These are phyloP conservation scores for Nothophaeocryptopus gaeumannii DNA, from an alignment of 2,329 filamentous ascomycete genomes.

Conservation along the genomic window DNA sequence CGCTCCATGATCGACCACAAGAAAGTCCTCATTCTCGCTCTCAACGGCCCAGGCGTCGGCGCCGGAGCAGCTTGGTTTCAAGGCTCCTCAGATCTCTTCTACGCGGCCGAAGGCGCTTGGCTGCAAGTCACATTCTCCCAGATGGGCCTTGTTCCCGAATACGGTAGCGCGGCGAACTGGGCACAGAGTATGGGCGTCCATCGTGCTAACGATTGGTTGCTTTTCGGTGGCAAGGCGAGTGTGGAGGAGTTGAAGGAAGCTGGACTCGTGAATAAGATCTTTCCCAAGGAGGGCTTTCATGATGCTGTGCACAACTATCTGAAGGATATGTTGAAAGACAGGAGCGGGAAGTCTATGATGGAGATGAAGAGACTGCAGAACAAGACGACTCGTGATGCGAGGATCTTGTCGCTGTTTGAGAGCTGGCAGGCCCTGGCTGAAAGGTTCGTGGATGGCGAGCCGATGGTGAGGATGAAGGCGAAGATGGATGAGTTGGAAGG, in stretches of 20 bases:
- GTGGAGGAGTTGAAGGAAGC: slow-evolving; percentile 27
- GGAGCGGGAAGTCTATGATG: slow-evolving; percentile 29
- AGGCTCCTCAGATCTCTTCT: slow-evolving; percentile 28
- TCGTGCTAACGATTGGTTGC: slow-evolving; percentile 29
- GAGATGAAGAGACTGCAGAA: slow-evolving; percentile 31
- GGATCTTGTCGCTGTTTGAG: slow-evolving; percentile 28
- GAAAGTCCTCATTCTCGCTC: slow-evolving; percentile 29
- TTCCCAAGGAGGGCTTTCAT: slow-evolving; percentile 28
- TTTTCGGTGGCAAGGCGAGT: slow-evolving; percentile 28
- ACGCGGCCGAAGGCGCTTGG: slow-evolving; percentile 28
- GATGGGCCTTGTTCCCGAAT: slow-evolving; percentile 28
- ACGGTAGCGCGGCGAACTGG: slow-evolving; percentile 27
- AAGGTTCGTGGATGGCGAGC: slow-evolving; percentile 31
- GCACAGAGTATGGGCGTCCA: slow-evolving; percentile 27
- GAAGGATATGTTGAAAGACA: slow-evolving; percentile 26
- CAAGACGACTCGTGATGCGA: slow-evolving; percentile 19
- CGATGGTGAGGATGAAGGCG: slow-evolving; percentile 28
- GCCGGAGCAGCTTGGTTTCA: slow-evolving; percentile 31
- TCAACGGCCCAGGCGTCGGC: slow-evolving; percentile 30
- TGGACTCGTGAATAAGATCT: slow-evolving; percentile 30
- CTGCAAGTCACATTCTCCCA: slow-evolving; percentile 30
- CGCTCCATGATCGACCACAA: slow-evolving; percentile 29
- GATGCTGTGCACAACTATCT: slow-evolving; percentile 24
- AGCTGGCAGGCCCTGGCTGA: slow-evolving; percentile 25
- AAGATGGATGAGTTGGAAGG: slow-evolving; percentile 30